Percentiles rank a stretch among this genome's conserved stretches.
phyloP scores from a whole-genome alignment of 495 filamentous ascomycete species.

The Daldinia childiae region DNA sequence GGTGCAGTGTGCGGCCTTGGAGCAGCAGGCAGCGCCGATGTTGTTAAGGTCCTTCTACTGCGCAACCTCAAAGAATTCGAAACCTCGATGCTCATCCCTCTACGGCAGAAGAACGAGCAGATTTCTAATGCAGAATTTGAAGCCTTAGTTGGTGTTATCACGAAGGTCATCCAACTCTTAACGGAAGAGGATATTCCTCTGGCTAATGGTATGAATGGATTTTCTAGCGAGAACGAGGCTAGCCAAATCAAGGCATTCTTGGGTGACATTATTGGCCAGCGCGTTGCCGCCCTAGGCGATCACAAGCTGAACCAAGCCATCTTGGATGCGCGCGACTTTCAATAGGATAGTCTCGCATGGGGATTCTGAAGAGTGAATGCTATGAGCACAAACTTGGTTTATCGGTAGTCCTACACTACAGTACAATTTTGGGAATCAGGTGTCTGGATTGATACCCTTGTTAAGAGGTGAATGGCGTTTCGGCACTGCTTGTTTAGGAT shows the following conservation, averaged over 20 bases:
- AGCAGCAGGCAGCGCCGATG: constrained; percentile 77
- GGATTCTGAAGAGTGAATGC: background rate
- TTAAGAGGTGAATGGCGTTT: constrained; percentile 5
- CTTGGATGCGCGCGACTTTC: constrained; percentile 54
- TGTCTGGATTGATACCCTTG: constrained; percentile 31
- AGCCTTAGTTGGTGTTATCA: constrained; percentile 67
- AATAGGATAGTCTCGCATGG: background rate
- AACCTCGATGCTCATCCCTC: constrained; percentile 67
- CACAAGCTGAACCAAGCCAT: constrained; percentile 61
- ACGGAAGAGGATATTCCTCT: constrained; percentile 19
- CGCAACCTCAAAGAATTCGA: constrained; percentile 85
- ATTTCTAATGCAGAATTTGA: constrained; percentile 64
- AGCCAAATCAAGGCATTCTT: constrained; percentile 65
- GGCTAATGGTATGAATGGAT: constrained; percentile 46
- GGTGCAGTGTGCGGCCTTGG: constrained; percentile 83
- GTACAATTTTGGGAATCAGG: background rate
- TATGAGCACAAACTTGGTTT: background rate
- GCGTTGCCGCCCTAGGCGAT: constrained; percentile 63
- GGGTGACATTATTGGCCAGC: constrained; percentile 66
- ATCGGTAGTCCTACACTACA: background rate
- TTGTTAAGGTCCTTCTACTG: constrained; percentile 80
- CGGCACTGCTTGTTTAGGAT: background rate
- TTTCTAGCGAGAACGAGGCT: constrained; percentile 54
- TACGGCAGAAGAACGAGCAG: constrained; percentile 65
- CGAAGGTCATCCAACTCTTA: constrained; percentile 66